Evolutionary conservation across 179 eudicot species (phyloP), one percentile per base, ranked within the genome.

Genomic region (Silene vulgaris): DNA sequence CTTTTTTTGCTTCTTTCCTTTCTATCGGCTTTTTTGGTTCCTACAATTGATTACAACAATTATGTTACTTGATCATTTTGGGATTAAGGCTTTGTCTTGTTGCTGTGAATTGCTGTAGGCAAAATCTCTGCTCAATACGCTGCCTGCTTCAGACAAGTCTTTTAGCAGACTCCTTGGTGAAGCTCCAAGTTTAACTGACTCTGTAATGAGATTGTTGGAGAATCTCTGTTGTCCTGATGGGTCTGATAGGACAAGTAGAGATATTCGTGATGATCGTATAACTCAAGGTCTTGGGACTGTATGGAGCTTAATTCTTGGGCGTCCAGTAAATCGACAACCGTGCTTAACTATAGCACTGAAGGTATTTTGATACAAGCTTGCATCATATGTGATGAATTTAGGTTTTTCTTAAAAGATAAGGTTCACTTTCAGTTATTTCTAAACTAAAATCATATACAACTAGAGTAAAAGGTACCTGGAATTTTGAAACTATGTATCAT

Each of bases 201-300:
- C 97, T 62, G 89, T 85, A 17, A 66, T 93, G 84, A 73, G 80
- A 80, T 82, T 95, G 65, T 79, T 95, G 81, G 89, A 90, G 69
- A 87, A 84, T 66, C 79, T 95, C 64, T 95, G 97, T 81, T 89
- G 57, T 78, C 82, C 93, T 71, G 80, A 81, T 71, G 76, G 80
- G 32, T 75, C 61, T 71, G 81, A 84, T 56, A 74, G 70, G 76
- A 81, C 64, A 9, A 88, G 82, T 66, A 86, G 83, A 80, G 91
- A 87, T 81, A 76, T 65, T 40, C 87, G 90, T 76, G 97, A 90
- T 71, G 99, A 93, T 83, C 97, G 96, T 80, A 89, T 95, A 75
- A 90, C 93, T 81, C 99, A 95, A 88, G 97, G 97, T 74, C 96
- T 95, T 74, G 97, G 97, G 75, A 90, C 90, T 43, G 88, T 89